Evolutionary conservation across 2,329 filamentous ascomycete genomes (phyloP).

Genomic region (Dactylellina sp.): DNA sequence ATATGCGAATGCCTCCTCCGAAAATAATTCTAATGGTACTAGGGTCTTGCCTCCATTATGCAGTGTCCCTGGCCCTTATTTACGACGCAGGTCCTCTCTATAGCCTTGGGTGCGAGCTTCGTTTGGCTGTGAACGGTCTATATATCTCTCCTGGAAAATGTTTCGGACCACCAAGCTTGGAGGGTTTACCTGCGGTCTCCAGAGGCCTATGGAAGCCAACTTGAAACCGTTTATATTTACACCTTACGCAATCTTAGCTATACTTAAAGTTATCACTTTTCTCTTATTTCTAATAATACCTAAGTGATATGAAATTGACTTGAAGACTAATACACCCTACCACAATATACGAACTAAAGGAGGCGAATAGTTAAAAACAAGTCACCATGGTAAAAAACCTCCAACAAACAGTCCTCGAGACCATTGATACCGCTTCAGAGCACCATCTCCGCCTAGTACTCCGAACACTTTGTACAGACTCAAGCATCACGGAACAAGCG

Average conservation of each 20-base stretch:
- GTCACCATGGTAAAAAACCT: constrained; percentile 1
- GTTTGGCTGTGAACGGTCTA: too few relatives aligned
- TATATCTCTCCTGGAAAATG: neutral
- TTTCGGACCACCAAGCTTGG: neutral
- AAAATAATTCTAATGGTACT: neutral
- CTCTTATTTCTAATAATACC: too few relatives aligned
- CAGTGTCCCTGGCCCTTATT: neutral
- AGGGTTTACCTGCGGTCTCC: too few relatives aligned
- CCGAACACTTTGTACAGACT: constrained; percentile 17
- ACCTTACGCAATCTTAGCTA: too few relatives aligned
- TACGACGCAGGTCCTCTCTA: constrained; percentile 3
- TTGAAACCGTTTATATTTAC: too few relatives aligned
- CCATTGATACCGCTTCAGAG: constrained; percentile 10
- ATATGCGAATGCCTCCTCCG: neutral
- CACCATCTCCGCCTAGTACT: constrained; percentile 17
- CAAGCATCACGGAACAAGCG: neutral
- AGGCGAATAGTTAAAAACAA: neutral
- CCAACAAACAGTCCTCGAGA: constrained; percentile 1
- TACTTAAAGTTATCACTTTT: too few relatives aligned
- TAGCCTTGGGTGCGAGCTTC: neutral
- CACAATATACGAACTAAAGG: too few relatives aligned
- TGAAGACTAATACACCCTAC: too few relatives aligned
- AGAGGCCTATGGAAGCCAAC: too few relatives aligned
- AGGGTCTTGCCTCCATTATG: neutral
- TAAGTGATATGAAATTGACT: too few relatives aligned